Base-by-base conservation (phyloP, 441 rosid genomes). In the Isatis lusitanica region DNA sequence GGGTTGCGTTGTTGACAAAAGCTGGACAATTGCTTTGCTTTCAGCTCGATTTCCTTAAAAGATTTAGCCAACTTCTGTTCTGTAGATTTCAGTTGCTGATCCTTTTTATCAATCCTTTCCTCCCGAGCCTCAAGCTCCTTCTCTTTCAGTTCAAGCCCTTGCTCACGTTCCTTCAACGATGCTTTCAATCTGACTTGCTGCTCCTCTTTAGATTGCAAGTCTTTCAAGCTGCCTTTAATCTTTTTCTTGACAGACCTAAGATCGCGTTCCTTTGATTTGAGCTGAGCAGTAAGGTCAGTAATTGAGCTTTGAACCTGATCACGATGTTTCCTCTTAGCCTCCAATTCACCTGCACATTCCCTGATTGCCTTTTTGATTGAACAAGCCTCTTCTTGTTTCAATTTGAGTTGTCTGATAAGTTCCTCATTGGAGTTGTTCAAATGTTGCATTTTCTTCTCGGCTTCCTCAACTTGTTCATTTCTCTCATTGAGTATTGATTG, bases 111-210 rank as follows among this genome's bases (percentile, higher is more conserved):
- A 17, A 82, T 50, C 39, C 64, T 60, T 74, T 76, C 58, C 58
- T 66, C 57, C 18, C 24, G 60, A 43, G 62, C 83, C 31, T 77
- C 75, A 33, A 79, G 78, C 52, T 82, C 68, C 50, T 42, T 75
- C 75, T 80, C 82, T 71, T 82, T 79, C 35, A 21, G 44, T 62
- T 61, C 70, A 47, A 85, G 62, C 52, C 64, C 57, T 24, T 48
- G 24, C 53, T 18, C 70, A 44, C 74, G 64, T 31, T 80, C 79
- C 16, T 73, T 53, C 61, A 83, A 21, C 15, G 81, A 77, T 52
- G 26, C 74, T 66, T 63, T n/a, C 5, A 76, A 38, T 24, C 51
- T 69, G 73, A 17, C 71, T 48, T 64, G 66, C 4, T 79, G 30
- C 15, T 69, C 53, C 65, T 78, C 78, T 66, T 71, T 82, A 66